Evolutionary conservation across 345 rosid species (phyloP).

Genomic region (Clausena lansium): DNA sequence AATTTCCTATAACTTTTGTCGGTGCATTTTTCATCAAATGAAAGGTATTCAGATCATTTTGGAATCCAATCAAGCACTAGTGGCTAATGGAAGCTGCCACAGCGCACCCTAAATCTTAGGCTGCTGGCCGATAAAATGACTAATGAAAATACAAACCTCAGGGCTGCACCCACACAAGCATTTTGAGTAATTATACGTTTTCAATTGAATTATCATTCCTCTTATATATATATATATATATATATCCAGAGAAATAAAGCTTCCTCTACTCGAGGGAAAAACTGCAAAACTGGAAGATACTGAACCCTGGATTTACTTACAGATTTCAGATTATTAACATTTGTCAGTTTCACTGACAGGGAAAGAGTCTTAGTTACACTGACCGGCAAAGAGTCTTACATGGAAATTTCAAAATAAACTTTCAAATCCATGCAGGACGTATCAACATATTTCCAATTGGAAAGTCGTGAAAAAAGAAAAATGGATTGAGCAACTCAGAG

Average conservation of each 20-base stretch:
- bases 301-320: slow-evolving; percentile 10
- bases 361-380: slow-evolving; percentile 15
- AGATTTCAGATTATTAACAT: slow-evolving; percentile 9
- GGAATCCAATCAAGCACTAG: not conserved
- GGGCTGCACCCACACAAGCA: too few species aligned
- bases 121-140: not conserved
- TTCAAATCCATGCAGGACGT: slow-evolving; percentile 23
- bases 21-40: too few species aligned
- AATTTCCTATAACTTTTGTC: too few species aligned
- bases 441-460: slow-evolving; percentile 3
- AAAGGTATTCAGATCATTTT: too few species aligned
- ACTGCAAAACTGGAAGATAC: not conserved
- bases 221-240: too few species aligned
- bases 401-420: slow-evolving; percentile 24
- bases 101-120: not conserved
- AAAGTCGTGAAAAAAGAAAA: not conserved
- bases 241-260: not conserved
- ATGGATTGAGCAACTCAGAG: not conserved
- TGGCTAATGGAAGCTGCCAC: too few species aligned
- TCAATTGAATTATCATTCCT: not conserved
- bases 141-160: too few species aligned
- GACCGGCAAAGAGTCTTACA: slow-evolving; percentile 16
- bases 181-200: not conserved
- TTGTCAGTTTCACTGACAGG: slow-evolving; percentile 11
- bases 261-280: not conserved